Evolutionary conservation across 805 yeast species (phyloP), one percentile per base, ranked within the genome.

Genomic region (Huiozyma naganishii): DNA sequence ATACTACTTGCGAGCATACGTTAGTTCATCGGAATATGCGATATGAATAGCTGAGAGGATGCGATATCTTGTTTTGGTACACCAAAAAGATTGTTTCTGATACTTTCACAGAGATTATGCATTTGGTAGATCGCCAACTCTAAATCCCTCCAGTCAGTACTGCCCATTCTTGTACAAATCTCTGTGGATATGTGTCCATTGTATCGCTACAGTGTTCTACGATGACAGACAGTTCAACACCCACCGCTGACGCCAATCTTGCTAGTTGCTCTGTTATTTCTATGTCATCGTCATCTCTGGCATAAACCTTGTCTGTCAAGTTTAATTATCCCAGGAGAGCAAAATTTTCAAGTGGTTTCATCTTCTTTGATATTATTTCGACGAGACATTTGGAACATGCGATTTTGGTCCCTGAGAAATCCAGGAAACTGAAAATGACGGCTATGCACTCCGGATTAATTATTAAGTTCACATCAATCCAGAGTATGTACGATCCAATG

Each of bases 101-200:
- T 69, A 44, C 84, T 75, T 48, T 90, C 97, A 41, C 88, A 79
- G 51, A 81, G 79, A 51, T 80, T 82, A 42, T 78, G 75, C 56
- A 92, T 72, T 64, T 89, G 94, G 59, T 72, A 88, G 42, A 92
- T 68, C 3, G 95, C 97, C 49, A 92, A 71, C 63, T 92, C 99
- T 35, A 86, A 70, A 28, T 74, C 76, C 58, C 87, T 76, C 97
- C 97, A 89, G 50, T 79, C 77, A 6, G 50, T 52, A 27, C 54
- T 52, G 2, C 36, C 34, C 58, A 54, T 69, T 65, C 41, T 74
- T 52, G 13, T 74, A 67, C 51, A 70, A 63, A 53, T 77, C 39
- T 85, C 74, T n/a, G 66, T 60, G 3, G 83, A 73, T 30, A 83
- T 65, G 29, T 38, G 6, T 37, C 35, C 2, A 39, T 29, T 7